Evolutionary conservation across 2,329 filamentous ascomycete species (phyloP).

Genomic region (Lachnellula suecica): DNA sequence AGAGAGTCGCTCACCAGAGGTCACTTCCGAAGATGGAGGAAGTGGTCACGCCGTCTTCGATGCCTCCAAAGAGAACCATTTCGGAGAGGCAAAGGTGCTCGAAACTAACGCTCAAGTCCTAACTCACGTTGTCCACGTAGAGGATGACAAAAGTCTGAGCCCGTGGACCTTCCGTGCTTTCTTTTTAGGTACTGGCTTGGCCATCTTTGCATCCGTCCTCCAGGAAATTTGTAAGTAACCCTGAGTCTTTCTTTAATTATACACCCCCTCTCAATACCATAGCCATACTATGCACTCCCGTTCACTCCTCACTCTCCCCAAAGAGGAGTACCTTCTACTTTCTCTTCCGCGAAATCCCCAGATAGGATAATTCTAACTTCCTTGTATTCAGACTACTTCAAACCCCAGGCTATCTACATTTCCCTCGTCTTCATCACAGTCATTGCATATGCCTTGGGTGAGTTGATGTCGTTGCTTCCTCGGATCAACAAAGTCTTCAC

Average conservation of each 20-base stretch:
- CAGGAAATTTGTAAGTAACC: slow-evolving; percentile 45
- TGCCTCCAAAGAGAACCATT: slow-evolving; percentile 9
- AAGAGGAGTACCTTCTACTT: too few relatives aligned
- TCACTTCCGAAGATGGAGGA: slow-evolving; percentile 1
- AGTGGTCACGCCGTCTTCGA: slow-evolving; percentile 8
- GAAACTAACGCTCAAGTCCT: slow-evolving; percentile 34
- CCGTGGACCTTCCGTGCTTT: slow-evolving; percentile 37
- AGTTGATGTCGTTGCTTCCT: slow-evolving; percentile 39
- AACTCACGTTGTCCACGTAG: slow-evolving; percentile 34
- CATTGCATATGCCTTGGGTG: slow-evolving; percentile 42
- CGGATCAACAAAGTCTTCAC: slow-evolving; percentile 33
- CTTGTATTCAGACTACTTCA: too few relatives aligned
- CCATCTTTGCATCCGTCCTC: slow-evolving; percentile 37
- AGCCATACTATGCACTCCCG: too few relatives aligned
- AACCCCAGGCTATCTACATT: slow-evolving; percentile 43
- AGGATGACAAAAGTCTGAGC: slow-evolving; percentile 37
- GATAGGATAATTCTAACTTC: too few relatives aligned
- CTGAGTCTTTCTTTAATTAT: too few relatives aligned
- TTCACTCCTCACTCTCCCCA: too few relatives aligned
- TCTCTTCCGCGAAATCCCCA: too few relatives aligned
- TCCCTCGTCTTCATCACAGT: slow-evolving; percentile 44
- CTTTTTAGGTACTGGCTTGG: slow-evolving; percentile 36
- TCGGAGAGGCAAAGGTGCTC: slow-evolving; percentile 13
- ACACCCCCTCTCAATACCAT: too few relatives aligned
- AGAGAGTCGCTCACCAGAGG: slow-evolving; percentile 1